A percentile compares a stretch with the other conserved stretches of the same genome.
Conservation (phyloP, 139 green algal genomes). For the Axilococcus clingmanii region DNA sequence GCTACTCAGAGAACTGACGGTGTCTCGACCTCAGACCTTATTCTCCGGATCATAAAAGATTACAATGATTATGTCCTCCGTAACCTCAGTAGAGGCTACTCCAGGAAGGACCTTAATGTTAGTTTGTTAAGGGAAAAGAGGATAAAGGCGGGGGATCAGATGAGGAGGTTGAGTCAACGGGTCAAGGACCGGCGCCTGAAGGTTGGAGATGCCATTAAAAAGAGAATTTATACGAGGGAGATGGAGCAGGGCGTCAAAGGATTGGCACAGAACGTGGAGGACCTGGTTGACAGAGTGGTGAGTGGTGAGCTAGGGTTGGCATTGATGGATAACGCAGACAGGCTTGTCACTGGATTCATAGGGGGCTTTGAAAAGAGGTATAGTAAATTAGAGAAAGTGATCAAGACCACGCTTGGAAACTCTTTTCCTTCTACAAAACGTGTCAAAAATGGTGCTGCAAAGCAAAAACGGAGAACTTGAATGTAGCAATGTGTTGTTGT, state of each 20-base stretch:
- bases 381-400: conserved; percentile 19
- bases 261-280: conserved; percentile 50
- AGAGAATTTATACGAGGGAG: conserved; percentile 32
- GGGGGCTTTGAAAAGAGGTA: conserved; percentile 26
- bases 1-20: conserved; percentile 82
- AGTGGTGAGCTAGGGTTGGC: conserved; percentile 21
- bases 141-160: conserved; percentile 45
- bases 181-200: conserved; percentile 47
- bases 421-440: background rate
- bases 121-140: conserved; percentile 59
- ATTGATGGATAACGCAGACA: conserved; percentile 31
- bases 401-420: conserved; percentile 2
- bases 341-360: conserved; percentile 12
- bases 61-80: conserved; percentile 92
- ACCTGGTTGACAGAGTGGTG: conserved; percentile 53
- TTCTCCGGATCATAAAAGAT: conserved; percentile 79
- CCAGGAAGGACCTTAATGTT: conserved; percentile 59
- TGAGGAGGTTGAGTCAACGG: conserved; percentile 53
- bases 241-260: conserved; percentile 54
- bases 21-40: conserved; percentile 82
- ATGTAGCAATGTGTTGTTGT: no score
- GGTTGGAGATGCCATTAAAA: conserved; percentile 45
- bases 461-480: no score
- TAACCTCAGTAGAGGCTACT: conserved; percentile 80
- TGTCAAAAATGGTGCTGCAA: no score